These are phyloP conservation scores for Emmonsia crescens DNA, from an alignment of 2,329 filamentous ascomycete species.

Conservation along the genomic window DNA sequence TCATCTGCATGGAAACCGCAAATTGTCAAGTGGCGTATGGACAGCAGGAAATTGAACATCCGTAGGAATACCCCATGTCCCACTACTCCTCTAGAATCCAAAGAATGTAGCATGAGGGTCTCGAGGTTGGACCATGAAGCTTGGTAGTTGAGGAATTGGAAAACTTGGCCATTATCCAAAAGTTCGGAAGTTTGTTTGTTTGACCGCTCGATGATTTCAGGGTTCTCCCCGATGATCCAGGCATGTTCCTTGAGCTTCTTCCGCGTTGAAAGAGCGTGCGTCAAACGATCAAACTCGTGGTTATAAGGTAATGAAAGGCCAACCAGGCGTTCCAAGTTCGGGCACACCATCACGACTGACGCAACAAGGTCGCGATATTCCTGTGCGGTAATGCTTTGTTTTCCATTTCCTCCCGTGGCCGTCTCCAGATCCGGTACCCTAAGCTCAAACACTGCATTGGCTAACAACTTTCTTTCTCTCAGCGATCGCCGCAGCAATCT, in stretches of 20 bases:
- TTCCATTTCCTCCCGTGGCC: conserved; percentile 27
- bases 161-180: conserved; percentile 38
- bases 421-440: conserved; percentile 41
- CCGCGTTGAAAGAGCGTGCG: conserved; percentile 45
- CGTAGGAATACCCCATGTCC: conserved; percentile 46
- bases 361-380: conserved; percentile 43
- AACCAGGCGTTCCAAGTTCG: conserved; percentile 44
- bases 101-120: conserved; percentile 43
- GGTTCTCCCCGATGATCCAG: conserved; percentile 44
- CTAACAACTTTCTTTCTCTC: conserved; percentile 40
- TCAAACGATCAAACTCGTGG: conserved; percentile 45
- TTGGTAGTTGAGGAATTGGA: conserved; percentile 44
- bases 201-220: conserved; percentile 29
- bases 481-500: conserved; percentile 46
- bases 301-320: conserved; percentile 45
- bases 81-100: conserved; percentile 34
- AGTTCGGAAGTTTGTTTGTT: conserved; percentile 23
- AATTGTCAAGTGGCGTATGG: conserved; percentile 43
- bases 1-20: conserved; percentile 44
- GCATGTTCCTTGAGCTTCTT: conserved; percentile 44
- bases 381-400: conserved; percentile 33
- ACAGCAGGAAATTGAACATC: conserved; percentile 43
- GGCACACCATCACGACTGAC: conserved; percentile 49
- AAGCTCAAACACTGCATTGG: conserved; percentile 43
- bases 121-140: conserved; percentile 41